These are phyloP conservation scores for Nicotiana rustica DNA, from an alignment of 305 asterid species.

Conservation along the genomic window DNA sequence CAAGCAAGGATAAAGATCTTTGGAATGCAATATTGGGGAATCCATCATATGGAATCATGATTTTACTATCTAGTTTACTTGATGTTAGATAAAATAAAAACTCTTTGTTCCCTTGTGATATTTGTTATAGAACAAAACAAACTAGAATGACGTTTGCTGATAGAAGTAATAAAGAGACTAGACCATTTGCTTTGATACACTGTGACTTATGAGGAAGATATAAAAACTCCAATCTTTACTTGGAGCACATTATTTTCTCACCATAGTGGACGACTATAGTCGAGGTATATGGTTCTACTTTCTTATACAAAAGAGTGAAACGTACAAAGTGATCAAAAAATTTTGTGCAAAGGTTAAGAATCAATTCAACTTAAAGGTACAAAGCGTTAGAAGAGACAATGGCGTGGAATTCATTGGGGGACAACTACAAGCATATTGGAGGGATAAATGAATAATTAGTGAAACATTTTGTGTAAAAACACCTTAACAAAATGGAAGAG, in stretches of 20 bases:
- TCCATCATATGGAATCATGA: neutral
- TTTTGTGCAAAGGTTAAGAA: neutral
- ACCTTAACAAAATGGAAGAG: neutral
- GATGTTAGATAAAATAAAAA: neutral
- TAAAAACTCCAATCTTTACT: neutral
- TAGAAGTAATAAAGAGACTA: neutral
- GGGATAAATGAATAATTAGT: neutral
- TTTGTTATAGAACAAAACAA: neutral
- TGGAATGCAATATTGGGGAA: neutral
- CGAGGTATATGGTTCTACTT: neutral
- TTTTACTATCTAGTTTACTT: neutral
- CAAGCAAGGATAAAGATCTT: no score
- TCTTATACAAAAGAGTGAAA: neutral
- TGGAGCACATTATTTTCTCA: neutral
- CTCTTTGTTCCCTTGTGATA: neutral
- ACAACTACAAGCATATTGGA: neutral
- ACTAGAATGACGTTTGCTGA: neutral
- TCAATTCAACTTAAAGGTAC: neutral
- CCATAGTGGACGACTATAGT: neutral
- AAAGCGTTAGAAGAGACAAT: neutral
- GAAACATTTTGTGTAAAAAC: neutral
- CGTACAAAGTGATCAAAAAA: no score
- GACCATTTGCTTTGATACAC: neutral
- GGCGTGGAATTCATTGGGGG: neutral
- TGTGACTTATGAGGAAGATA: neutral